Evolutionary conservation across 2,329 filamentous ascomycete species (phyloP), one percentile per base, ranked within the genome.

Genomic region (Fusarium tupiense): DNA sequence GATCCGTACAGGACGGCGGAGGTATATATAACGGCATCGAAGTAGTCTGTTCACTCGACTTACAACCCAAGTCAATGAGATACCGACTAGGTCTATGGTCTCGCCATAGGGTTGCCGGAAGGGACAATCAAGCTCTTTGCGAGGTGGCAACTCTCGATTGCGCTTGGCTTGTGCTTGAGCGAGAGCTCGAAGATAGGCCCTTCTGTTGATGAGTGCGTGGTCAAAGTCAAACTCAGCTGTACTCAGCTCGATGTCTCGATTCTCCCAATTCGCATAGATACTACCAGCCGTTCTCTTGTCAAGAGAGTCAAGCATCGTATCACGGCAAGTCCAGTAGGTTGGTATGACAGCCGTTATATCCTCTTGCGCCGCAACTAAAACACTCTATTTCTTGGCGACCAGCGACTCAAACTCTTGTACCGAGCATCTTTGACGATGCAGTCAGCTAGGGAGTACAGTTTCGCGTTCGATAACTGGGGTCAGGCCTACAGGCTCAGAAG

Each of bases 91-190:
- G 3, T 35, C 8, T 2, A 35, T 4, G 6, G 13, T 7, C 12
- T 12, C 9, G 1, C 3, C 3, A 3, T 52, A 11, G 0, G 8
- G 4, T 20, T 24, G 6, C 8, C 3, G 8, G 11, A 5, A 8
- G 3, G 9, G 0, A 3, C 3, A 2, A 8, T 14, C n/a, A 35
- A 24, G n/a, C 4, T 20, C 17, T 24, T 6, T 20, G 1, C 14
- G 14, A 17, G 17, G 4, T 24, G 6, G 6, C 19, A 16, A 6
- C 6, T 35, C 8, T 6, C 6, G 8, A 2, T 1, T 8, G 6
- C 17, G 17, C 20, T 35, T 35, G 12, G 17, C 8, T 35, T 20
- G n/a, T 11, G n/a, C 22, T 24, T 52, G 31, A 20, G n/a, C 12
- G 10, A 52, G 49, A 20, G 49, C 49, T 52, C 31, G 22, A 52